Conservation (phyloP, 345 rosid species). For the Garcia nutans region DNA sequence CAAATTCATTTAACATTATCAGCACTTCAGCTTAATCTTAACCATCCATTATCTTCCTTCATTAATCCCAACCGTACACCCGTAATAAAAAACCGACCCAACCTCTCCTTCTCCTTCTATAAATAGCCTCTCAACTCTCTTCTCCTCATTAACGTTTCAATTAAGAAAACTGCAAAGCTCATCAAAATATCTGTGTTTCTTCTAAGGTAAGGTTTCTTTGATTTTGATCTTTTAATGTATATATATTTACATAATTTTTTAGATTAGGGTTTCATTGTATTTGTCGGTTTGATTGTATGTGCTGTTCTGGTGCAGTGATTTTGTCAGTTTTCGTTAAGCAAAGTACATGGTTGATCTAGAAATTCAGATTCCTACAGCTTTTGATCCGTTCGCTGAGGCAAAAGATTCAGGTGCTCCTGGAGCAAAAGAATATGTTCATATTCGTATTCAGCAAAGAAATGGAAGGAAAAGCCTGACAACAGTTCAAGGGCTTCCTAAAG, state of each 20-base stretch:
- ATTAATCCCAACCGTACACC: no score
- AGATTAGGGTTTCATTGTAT: no score
- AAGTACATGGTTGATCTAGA: slow-evolving; percentile 75
- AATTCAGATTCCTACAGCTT: slow-evolving; percentile 55
- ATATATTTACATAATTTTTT: no score
- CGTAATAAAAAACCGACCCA: background rate
- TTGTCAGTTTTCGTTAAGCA: background rate
- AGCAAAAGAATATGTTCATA: slow-evolving; percentile 20
- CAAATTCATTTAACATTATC: no score
- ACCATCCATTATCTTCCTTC: background rate
- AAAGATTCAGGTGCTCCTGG: slow-evolving; percentile 53
- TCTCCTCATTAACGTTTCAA: no score
- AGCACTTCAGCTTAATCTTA: background rate
- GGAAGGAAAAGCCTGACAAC: slow-evolving; percentile 33
- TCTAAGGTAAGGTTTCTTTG: no score
- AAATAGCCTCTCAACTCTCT: background rate
- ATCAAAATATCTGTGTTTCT: no score
- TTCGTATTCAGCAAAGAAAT: slow-evolving; percentile 32
- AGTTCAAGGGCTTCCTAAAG: slow-evolving; percentile 27
- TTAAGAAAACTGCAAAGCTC: no score
- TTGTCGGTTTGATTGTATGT: background rate
- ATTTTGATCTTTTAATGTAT: no score
- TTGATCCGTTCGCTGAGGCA: slow-evolving; percentile 72
- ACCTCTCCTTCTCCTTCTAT: background rate
- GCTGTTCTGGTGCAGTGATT: background rate